Evolutionary conservation across 2,329 filamentous ascomycete species (phyloP), one percentile per base, ranked within the genome.

Genomic region (Fusarium kyushuense): DNA sequence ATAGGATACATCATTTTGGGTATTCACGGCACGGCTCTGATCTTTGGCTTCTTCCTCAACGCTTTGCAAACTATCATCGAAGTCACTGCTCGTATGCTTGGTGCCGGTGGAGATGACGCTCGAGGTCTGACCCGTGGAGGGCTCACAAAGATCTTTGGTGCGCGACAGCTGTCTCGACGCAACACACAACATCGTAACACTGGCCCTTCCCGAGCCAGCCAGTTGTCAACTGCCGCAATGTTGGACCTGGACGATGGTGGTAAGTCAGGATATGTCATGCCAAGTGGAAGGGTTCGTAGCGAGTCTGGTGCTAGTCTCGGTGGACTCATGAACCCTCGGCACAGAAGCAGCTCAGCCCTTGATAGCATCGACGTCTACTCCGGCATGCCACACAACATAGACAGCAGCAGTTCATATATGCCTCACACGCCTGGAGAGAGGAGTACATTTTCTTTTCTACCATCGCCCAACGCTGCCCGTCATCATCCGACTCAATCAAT

Each of bases 11-110:
- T 90, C 27, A 96, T 98, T 58, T 83, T 99, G 47, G 79, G 96
- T 29, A 87, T 97, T 35, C 96, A 99, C 76, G 94, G 88, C 5
- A 86, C 90, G 64, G 93, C 97, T 1, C 81, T 99, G 23, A 85
- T 97, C 5, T 92, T 98, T 72, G 95, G 93, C 3, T 99, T 98
- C 81, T 92, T 97, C 77, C 83, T 99, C 54, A 97, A 97, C 76
- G 92, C 96, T 2, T 77, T 97, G 9, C 94, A 97, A 76, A 97
- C 95, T 0, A 85, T 97, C 41, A 87, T 97, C 40, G 96, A 99
- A 78, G 93, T 99, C 11, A 83, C 90, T 49, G 94, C 94, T 27
- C 88, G 95, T 54, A 84, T 96, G 74, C 86, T 92, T 27, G 95
- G 95, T 36, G 94, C 92, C 32, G 96, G 94, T 48, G 91, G 90